Percentiles rank a stretch among this genome's conserved stretches.
Conservation (phyloP, 805 yeast species). For the Kregervanrija pseudodelftensis region DNA sequence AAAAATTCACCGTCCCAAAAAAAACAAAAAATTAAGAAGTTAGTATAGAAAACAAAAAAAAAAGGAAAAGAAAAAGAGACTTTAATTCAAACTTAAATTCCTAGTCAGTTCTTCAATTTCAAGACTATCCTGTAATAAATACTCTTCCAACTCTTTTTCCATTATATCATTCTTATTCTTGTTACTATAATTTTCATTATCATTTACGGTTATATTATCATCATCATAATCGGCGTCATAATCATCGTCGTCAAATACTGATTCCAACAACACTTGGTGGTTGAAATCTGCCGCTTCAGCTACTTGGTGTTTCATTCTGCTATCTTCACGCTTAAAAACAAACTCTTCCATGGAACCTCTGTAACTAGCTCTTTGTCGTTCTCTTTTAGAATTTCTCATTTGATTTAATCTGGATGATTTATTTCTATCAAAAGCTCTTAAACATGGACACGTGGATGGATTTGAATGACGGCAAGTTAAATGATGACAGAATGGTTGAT, state of each 20-base stretch:
- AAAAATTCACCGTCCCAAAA: too few relatives aligned
- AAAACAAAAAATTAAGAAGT: too few relatives aligned
- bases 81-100: slow-evolving; percentile 13
- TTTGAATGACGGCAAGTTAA: too few relatives aligned
- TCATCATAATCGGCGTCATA: slow-evolving; percentile 24
- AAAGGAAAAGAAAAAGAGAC: too few relatives aligned
- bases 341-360: slow-evolving; percentile 25
- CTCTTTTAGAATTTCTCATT: slow-evolving; percentile 10
- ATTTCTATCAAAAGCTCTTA: not conserved
- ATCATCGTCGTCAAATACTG: slow-evolving; percentile 13
- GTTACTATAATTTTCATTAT: not conserved
- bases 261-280: slow-evolving; percentile 14
- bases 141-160: slow-evolving; percentile 24
- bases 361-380: slow-evolving; percentile 5
- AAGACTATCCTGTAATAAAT: slow-evolving; percentile 18
- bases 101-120: slow-evolving; percentile 26
- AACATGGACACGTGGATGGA: too few relatives aligned
- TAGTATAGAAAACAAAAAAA: too few relatives aligned
- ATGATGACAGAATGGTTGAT: too few relatives aligned
- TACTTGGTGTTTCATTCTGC: slow-evolving; percentile 6
- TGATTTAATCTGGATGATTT: not conserved
- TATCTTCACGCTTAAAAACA: slow-evolving; percentile 19
- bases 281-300: slow-evolving; percentile 16
- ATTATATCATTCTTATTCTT: not conserved
- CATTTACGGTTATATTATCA: not conserved